phyloP scores from a whole-genome alignment of 805 yeast genomes.

The Citeromyces matritensis region DNA sequence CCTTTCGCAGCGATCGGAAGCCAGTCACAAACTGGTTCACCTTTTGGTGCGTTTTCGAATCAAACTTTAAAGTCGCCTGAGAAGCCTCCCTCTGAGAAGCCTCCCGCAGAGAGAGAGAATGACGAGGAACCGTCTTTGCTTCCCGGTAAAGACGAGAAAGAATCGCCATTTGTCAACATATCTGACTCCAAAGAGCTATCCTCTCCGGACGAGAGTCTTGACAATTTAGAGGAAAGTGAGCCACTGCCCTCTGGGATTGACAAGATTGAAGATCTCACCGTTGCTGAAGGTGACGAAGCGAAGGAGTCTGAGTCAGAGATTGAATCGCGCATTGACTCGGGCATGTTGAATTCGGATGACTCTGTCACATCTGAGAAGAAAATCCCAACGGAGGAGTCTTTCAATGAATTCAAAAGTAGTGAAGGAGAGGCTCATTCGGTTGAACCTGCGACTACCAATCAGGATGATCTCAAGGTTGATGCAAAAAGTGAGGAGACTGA shows the following conservation, averaged over 20 bases:
- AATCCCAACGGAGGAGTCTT: neutral
- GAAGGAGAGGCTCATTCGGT: neutral
- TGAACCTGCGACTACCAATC: neutral
- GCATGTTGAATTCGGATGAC: neutral
- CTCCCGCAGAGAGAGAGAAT: neutral
- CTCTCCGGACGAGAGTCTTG: conserved; percentile 1
- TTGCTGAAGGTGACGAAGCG: conserved; percentile 3
- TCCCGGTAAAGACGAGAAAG: no score
- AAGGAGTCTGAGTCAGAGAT: conserved; percentile 7
- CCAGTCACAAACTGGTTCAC: neutral
- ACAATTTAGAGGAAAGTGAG: neutral
- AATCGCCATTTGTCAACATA: neutral
- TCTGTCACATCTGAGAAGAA: neutral
- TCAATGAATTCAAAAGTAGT: neutral
- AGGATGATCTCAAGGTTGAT: conserved; percentile 3
- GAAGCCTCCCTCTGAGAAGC: neutral
- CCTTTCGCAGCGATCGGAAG: conserved; percentile 5
- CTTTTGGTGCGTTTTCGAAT: conserved; percentile 1
- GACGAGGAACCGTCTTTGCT: no score
- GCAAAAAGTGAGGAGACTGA: neutral
- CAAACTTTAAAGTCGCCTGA: neutral
- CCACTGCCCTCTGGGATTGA: neutral
- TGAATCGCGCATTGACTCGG: no score
- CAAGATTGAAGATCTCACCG: no score
- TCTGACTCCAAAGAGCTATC: conserved; percentile 3